phyloP scores from a whole-genome alignment of 106 monocot genomes.

The Acorus gramineus region DNA sequence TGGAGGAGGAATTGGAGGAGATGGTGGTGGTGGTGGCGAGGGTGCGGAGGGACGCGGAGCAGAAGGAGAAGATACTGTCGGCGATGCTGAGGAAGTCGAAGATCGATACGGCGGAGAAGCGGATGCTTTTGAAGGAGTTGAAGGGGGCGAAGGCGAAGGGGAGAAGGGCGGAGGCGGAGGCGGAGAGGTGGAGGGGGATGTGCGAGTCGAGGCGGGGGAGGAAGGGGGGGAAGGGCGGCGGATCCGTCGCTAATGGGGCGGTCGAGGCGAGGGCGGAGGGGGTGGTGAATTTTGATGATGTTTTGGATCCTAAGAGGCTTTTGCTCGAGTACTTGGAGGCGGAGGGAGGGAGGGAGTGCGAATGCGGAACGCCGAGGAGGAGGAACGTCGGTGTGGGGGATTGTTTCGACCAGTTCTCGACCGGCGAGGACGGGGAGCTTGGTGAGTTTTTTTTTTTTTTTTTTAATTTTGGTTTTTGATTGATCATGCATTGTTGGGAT shows the following conservation, averaged over 20 bases:
- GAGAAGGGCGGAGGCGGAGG: constrained; percentile 72
- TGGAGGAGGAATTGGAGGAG: constrained; percentile 47
- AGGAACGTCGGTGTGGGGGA: constrained; percentile 10
- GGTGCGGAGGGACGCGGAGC: constrained; percentile 45
- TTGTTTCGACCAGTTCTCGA: constrained; percentile 20
- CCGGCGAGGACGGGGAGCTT: constrained; percentile 21
- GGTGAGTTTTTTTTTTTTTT: constrained; percentile 26
- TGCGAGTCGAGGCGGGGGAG: constrained; percentile 31
- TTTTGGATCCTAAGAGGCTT: constrained; percentile 15
- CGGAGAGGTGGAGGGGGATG: constrained; percentile 41
- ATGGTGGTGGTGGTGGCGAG: constrained; percentile 34
- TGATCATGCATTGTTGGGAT: too few species aligned
- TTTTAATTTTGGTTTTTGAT: not conserved
- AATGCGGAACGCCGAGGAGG: constrained; percentile 1
- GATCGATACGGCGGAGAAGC: constrained; percentile 53
- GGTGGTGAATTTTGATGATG: constrained; percentile 2
- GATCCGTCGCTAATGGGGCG: constrained; percentile 15
- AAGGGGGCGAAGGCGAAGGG: constrained; percentile 56
- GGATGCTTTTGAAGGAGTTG: constrained; percentile 56
- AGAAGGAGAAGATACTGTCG: constrained; percentile 83
- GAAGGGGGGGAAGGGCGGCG: not conserved
- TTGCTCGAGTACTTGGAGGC: constrained; percentile 51
- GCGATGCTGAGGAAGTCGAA: constrained; percentile 85
- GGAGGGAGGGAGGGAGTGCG: constrained; percentile 30
- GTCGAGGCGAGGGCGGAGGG: constrained; percentile 13